These are phyloP conservation scores for Pittosporum tobira DNA, from an alignment of 129 eudicot species.

Conservation along the genomic window DNA sequence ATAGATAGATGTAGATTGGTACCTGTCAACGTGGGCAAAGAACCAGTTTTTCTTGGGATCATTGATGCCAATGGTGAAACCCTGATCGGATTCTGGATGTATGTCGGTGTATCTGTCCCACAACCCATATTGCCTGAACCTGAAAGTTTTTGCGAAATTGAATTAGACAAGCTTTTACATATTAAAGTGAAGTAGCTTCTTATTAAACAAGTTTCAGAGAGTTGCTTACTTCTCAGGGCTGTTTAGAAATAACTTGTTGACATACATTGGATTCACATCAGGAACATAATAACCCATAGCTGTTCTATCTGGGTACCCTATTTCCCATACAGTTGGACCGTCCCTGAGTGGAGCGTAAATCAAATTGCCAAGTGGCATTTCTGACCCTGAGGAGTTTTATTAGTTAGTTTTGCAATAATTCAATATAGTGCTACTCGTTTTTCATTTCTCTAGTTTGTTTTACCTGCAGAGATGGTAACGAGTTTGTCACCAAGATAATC, in stretches of 20 bases:
- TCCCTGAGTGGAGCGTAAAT: conserved; percentile 27
- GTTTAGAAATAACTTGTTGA: conserved; percentile 36
- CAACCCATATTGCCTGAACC: conserved; percentile 46
- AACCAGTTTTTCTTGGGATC: conserved; percentile 45
- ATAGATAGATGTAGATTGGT: neutral
- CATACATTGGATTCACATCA: conserved; percentile 34
- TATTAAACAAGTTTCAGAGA: neutral
- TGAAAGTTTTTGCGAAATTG: neutral
- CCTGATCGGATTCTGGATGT: conserved; percentile 32
- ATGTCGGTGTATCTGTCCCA: conserved; percentile 49
- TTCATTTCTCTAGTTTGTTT: neutral
- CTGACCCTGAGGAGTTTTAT: conserved; percentile 21
- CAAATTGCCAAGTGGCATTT: conserved; percentile 23
- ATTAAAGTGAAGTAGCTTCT: neutral
- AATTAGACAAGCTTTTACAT: neutral
- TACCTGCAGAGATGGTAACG: conserved; percentile 31
- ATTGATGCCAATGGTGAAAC: conserved; percentile 30
- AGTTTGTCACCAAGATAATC: conserved; percentile 25
- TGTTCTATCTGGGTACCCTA: conserved; percentile 38
- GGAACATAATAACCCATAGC: conserved; percentile 30
- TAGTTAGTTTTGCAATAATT: neutral
- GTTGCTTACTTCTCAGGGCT: conserved; percentile 35
- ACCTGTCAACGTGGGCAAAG: conserved; percentile 47
- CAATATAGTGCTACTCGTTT: neutral
- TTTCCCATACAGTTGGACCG: conserved; percentile 45